phyloP scores from a whole-genome alignment of 1,284 basidiomycete genomes.

The Apiotrichum laibachii region DNA sequence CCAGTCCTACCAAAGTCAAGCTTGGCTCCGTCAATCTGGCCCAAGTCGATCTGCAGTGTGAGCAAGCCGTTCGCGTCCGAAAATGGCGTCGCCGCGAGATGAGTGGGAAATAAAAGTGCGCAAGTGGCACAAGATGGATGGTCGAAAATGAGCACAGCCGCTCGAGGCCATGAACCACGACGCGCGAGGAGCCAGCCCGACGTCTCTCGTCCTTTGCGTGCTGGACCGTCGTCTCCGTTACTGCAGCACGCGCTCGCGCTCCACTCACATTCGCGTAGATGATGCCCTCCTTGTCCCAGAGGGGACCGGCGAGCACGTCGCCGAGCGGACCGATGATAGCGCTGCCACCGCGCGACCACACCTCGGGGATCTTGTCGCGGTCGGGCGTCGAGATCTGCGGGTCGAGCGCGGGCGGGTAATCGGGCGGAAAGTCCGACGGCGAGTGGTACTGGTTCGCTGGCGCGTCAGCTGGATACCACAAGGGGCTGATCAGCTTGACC shows the following conservation, averaged over 20 bases:
- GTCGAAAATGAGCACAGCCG: too few relatives aligned
- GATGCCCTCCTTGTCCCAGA: constrained; percentile 62
- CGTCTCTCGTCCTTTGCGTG: too few relatives aligned
- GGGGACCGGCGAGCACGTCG: constrained; percentile 64
- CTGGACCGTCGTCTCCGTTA: too few relatives aligned
- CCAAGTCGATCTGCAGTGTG: constrained; percentile 57
- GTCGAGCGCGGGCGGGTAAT: constrained; percentile 25
- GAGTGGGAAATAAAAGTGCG: too few relatives aligned
- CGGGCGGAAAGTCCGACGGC: constrained; percentile 28
- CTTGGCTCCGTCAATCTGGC: constrained; percentile 63
- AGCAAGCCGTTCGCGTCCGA: too few relatives aligned
- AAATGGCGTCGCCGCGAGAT: too few relatives aligned
- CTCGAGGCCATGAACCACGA: too few relatives aligned
- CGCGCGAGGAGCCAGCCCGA: too few relatives aligned
- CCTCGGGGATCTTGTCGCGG: constrained; percentile 13
- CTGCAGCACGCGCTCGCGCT: neutral
- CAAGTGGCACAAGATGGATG: too few relatives aligned
- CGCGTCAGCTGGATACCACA: neutral
- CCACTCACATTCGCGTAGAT: constrained; percentile 57
- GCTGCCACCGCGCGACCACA: constrained; percentile 58
- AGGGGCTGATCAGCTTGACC: too few relatives aligned
- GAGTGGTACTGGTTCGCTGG: constrained; percentile 36
- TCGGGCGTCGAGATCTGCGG: neutral
- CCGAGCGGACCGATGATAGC: constrained; percentile 68
- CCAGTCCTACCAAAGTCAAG: constrained; percentile 59